Evolutionary conservation across 2,329 filamentous ascomycete species (phyloP).

Genomic region (Elsinoe perseae): DNA sequence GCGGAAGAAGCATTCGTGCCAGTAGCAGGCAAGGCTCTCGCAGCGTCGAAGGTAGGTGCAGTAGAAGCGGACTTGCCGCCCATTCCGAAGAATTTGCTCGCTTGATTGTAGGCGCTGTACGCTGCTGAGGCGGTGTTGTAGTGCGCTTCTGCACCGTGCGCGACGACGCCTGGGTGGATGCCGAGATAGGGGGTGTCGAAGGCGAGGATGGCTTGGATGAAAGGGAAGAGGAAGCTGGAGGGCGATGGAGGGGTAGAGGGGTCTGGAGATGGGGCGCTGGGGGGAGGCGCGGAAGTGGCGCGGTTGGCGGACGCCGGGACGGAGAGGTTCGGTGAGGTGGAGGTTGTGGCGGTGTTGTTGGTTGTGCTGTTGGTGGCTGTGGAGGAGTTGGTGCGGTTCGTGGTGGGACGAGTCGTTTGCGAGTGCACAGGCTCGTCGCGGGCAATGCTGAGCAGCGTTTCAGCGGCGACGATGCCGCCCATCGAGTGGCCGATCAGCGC

Average conservation of each 20-base stretch:
- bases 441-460: slow-evolving; percentile 69
- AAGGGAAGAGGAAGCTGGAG: slow-evolving; percentile 74
- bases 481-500: slow-evolving; percentile 81
- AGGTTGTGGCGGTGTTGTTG: slow-evolving; percentile 7
- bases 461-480: slow-evolving; percentile 88
- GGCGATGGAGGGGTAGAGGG: slow-evolving; percentile 32
- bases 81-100: slow-evolving; percentile 52
- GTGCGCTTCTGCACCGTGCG: slow-evolving; percentile 77
- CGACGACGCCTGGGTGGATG: slow-evolving; percentile 73
- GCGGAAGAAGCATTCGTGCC: background rate
- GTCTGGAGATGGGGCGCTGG: slow-evolving; percentile 23
- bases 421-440: slow-evolving; percentile 50
- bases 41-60: slow-evolving; percentile 22
- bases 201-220: slow-evolving; percentile 79
- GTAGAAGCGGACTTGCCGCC: background rate
- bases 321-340: slow-evolving; percentile 15
- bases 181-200: slow-evolving; percentile 92
- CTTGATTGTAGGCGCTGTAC: slow-evolving; percentile 58
- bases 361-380: slow-evolving; percentile 9
- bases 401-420: slow-evolving; percentile 15
- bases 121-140: slow-evolving; percentile 67
- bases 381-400: slow-evolving; percentile 18
- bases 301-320: slow-evolving; percentile 11
- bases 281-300: slow-evolving; percentile 19
- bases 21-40: slow-evolving; percentile 27